Evolutionary conservation across 768 basidiomycete species (phyloP).

Genomic region (Rhodocollybia butyracea): DNA sequence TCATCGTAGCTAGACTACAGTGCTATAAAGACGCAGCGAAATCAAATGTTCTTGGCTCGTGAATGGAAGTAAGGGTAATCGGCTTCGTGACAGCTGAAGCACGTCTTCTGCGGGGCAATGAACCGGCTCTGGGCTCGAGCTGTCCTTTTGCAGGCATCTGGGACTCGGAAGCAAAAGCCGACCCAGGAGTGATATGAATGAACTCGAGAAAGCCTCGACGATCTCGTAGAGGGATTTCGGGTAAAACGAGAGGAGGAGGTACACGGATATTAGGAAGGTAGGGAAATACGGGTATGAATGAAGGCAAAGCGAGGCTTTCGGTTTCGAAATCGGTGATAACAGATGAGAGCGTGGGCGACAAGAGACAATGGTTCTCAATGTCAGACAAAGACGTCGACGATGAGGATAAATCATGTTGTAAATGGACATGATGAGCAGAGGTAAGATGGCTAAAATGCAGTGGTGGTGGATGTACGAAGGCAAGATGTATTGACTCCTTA

Average conservation of each 20-base stretch:
- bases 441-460: too few relatives aligned
- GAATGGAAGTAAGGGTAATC: too few relatives aligned
- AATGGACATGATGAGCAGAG: too few relatives aligned
- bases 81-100: background rate
- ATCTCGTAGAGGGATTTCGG: background rate
- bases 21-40: background rate
- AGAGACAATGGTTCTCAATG: background rate
- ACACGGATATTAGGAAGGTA: background rate
- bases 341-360: background rate
- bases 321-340: background rate
- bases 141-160: background rate
- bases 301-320: too few relatives aligned
- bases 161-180: background rate
- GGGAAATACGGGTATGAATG: background rate
- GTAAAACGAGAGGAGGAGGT: background rate
- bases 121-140: background rate
- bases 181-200: background rate
- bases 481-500: too few relatives aligned
- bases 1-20: background rate
- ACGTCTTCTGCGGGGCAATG: background rate
- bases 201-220: background rate
- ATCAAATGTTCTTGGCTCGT: too few relatives aligned
- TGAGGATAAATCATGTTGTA: too few relatives aligned
- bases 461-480: too few relatives aligned
- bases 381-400: too few relatives aligned